A percentile compares a stretch with the other conserved stretches of the same genome.
Conservation (phyloP, 139 green algal genomes). For the Chlamydomonas schloesseri region DNA sequence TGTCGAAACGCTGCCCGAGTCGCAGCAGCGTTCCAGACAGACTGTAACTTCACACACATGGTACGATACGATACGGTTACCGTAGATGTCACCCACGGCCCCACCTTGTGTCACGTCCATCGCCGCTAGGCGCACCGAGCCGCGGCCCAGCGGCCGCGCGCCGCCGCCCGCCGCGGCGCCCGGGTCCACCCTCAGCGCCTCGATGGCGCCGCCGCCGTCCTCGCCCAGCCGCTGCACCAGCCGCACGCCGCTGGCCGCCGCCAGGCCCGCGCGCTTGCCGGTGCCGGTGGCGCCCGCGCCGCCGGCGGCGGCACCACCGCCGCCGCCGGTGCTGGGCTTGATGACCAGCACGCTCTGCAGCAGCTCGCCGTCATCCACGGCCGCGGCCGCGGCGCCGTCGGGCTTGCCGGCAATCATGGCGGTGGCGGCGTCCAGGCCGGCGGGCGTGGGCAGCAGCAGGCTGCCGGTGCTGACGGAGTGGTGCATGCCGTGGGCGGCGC, state of each 20-base stretch:
- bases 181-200: conserved; percentile 21
- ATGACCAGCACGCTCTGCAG: conserved; percentile 44
- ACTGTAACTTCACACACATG: too few species aligned
- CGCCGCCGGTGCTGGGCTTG: background rate
- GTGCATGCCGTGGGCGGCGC: background rate
- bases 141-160: conserved; percentile 10
- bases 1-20: too few species aligned
- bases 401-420: background rate
- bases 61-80: too few species aligned
- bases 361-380: background rate
- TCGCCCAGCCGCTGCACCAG: conserved; percentile 40
- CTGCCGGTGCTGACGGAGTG: background rate
- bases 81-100: background rate
- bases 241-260: background rate
- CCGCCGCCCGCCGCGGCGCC: background rate
- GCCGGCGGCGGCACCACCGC: background rate
- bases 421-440: too few species aligned
- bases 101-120: background rate
- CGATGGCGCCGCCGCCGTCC: conserved; percentile 7
- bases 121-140: conserved; percentile 10
- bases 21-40: too few species aligned
- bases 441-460: background rate
- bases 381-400: background rate
- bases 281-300: too few species aligned
- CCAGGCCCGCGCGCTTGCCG: background rate